These are phyloP conservation scores for Nitzschia sp. DNA, from an alignment of 108 stramenopile species.

Conservation along the genomic window DNA sequence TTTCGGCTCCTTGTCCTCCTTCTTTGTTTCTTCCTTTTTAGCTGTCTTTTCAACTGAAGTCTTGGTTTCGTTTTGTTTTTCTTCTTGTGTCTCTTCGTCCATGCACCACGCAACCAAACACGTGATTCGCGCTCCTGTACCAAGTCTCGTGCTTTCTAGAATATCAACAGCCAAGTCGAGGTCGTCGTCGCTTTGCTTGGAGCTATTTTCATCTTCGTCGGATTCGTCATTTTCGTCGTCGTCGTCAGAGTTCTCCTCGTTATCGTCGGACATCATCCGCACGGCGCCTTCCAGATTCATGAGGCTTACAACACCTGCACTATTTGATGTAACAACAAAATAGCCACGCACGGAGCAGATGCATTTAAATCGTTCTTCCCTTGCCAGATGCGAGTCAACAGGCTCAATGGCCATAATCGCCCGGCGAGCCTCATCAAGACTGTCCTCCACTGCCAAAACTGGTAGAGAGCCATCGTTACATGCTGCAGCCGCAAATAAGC, in stretches of 20 bases:
- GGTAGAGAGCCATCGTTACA: constrained; percentile 92
- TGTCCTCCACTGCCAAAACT: constrained; percentile 70
- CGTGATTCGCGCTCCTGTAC: constrained; percentile 87
- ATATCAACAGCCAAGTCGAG: constrained; percentile 78
- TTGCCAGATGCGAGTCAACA: constrained; percentile 70
- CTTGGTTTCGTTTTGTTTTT: constrained; percentile 30
- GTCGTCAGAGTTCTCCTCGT: constrained; percentile 19
- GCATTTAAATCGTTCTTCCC: constrained; percentile 89
- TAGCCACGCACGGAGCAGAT: constrained; percentile 60
- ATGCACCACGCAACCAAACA: constrained; percentile 72
- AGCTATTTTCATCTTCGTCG: constrained; percentile 28
- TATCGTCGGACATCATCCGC: constrained; percentile 57
- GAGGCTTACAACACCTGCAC: constrained; percentile 82
- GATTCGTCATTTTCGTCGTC: constrained; percentile 29
- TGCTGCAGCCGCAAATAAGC: constrained; percentile 79
- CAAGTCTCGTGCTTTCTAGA: constrained; percentile 72
- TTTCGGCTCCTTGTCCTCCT: constrained; percentile 8
- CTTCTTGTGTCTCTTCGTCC: constrained; percentile 26
- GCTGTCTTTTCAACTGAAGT: neutral
- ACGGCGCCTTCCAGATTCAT: constrained; percentile 84
- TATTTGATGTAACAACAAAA: constrained; percentile 82
- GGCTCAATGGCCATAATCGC: constrained; percentile 92
- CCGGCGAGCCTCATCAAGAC: constrained; percentile 51
- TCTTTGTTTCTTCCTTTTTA: constrained; percentile 9
- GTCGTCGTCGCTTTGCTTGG: constrained; percentile 45